Evolutionary conservation across 192 early-diverging fungal genomes (phyloP).

Genomic region (Chytriomyces sp.): DNA sequence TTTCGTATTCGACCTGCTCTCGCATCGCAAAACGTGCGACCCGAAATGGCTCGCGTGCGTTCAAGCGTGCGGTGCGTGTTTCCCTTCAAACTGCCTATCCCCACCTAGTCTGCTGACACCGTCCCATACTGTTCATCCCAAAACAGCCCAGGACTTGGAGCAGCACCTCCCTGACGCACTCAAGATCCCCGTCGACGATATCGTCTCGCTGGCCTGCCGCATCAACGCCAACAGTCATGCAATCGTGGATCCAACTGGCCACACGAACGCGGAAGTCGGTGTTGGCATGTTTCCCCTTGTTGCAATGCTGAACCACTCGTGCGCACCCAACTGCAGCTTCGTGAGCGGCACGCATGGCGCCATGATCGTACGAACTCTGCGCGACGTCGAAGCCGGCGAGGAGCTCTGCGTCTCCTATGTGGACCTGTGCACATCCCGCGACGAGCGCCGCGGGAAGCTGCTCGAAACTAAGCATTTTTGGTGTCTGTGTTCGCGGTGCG

Average conservation of each 20-base stretch:
- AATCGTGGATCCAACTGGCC: slow-evolving; percentile 50
- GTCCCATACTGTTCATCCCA: not conserved
- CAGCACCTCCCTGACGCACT: slow-evolving; percentile 5
- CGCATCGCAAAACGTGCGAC: slow-evolving; percentile 31
- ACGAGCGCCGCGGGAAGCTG: slow-evolving; percentile 72
- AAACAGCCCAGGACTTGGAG: slow-evolving; percentile 22
- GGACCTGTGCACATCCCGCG: slow-evolving; percentile 68
- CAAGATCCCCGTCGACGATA: slow-evolving; percentile 29
- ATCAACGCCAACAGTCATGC: slow-evolving; percentile 69
- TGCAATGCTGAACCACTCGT: slow-evolving; percentile 74
- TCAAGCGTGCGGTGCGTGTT: slow-evolving; percentile 4
- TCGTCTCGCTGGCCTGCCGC: slow-evolving; percentile 57
- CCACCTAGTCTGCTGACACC: not conserved
- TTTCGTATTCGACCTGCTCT: slow-evolving; percentile 35
- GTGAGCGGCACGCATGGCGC: slow-evolving; percentile 49
- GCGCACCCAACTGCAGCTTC: slow-evolving; percentile 72
- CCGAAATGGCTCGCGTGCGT: slow-evolving; percentile 35
- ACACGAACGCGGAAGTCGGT: slow-evolving; percentile 43
- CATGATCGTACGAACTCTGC: slow-evolving; percentile 63
- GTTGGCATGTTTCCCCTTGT: slow-evolving; percentile 72
- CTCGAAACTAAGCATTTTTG: slow-evolving; percentile 71
- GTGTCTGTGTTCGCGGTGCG: slow-evolving; percentile 75
- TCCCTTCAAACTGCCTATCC: not conserved
- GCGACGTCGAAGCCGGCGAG: slow-evolving; percentile 54
- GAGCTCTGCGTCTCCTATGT: slow-evolving; percentile 70